phyloP scores from a whole-genome alignment of 257 asterid genomes.

The Paraleonurus japonicus region DNA sequence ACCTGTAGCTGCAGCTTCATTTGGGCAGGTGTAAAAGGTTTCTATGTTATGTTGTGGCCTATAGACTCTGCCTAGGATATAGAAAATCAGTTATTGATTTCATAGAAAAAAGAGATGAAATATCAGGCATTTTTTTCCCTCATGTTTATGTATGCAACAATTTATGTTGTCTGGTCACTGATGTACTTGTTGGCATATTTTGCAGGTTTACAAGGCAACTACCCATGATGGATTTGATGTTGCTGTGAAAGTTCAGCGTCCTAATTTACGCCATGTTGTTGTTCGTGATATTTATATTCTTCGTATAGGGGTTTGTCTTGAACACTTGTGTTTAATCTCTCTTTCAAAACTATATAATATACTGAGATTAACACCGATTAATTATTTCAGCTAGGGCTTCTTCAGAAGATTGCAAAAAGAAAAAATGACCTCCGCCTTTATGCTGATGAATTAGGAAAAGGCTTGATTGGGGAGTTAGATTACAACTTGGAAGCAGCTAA shows the following conservation, averaged over 20 bases:
- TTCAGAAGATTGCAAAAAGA: constrained; percentile 82
- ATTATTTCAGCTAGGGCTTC: constrained; percentile 73
- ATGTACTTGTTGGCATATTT: constrained; percentile 13
- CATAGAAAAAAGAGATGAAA: background rate
- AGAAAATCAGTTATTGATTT: background rate
- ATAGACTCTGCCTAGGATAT: constrained; percentile 12
- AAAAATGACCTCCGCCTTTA: constrained; percentile 77
- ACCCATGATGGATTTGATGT: constrained; percentile 79
- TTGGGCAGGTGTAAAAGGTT: constrained; percentile 81
- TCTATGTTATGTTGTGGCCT: constrained; percentile 18
- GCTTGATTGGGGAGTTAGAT: constrained; percentile 93
- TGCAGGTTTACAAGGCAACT: constrained; percentile 81
- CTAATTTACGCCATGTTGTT: constrained; percentile 70
- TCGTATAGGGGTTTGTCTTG: constrained; percentile 80
- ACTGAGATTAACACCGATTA: constrained; percentile 32
- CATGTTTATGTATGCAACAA: constrained; percentile 7
- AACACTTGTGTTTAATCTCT: constrained; percentile 22
- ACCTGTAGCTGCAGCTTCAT: constrained; percentile 99
- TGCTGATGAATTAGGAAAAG: constrained; percentile 98
- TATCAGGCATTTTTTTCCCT: background rate
- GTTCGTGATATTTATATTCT: constrained; percentile 90
- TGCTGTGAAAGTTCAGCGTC: constrained; percentile 99
- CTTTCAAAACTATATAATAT: constrained; percentile 11
- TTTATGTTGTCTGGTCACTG: constrained; percentile 23
- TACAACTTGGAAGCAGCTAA: constrained; percentile 91